Conservation (phyloP, 164 flowering plant genomes). For the Aristolochia californica region DNA sequence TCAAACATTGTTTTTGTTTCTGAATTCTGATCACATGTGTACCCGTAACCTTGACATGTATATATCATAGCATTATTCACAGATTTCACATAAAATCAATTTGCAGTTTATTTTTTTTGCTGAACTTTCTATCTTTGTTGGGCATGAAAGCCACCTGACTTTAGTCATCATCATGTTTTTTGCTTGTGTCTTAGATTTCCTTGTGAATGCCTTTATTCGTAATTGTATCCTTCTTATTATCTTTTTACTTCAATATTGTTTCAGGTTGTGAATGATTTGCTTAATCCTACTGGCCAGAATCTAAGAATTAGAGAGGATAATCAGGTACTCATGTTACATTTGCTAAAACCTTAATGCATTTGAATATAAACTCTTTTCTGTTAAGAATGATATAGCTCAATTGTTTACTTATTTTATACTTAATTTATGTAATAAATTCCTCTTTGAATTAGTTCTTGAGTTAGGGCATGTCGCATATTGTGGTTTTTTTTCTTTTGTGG, state of each 20-base stretch:
- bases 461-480: too few relatives aligned
- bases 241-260: slow-evolving; percentile 10
- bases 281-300: slow-evolving; percentile 95
- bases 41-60: too few relatives aligned
- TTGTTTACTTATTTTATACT: not conserved
- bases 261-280: slow-evolving; percentile 95
- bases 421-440: too few relatives aligned
- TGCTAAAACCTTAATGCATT: too few relatives aligned
- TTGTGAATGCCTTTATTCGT: not conserved
- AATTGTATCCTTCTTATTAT: not conserved
- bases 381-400: not conserved
- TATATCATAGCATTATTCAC: too few relatives aligned
- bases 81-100: too few relatives aligned
- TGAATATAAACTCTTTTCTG: not conserved
- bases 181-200: not conserved
- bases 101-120: too few relatives aligned
- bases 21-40: not conserved
- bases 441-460: too few relatives aligned
- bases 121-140: too few relatives aligned
- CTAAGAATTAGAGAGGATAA: slow-evolving; percentile 87
- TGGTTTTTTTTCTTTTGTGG: too few relatives aligned
- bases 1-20: not conserved
- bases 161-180: too few relatives aligned
- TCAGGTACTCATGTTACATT: slow-evolving; percentile 43
- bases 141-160: too few relatives aligned